Percentiles rank a stretch among this genome's conserved stretches.
Conservation (phyloP, 176 grass and related monocot genomes). For the Hordeum marinum region DNA sequence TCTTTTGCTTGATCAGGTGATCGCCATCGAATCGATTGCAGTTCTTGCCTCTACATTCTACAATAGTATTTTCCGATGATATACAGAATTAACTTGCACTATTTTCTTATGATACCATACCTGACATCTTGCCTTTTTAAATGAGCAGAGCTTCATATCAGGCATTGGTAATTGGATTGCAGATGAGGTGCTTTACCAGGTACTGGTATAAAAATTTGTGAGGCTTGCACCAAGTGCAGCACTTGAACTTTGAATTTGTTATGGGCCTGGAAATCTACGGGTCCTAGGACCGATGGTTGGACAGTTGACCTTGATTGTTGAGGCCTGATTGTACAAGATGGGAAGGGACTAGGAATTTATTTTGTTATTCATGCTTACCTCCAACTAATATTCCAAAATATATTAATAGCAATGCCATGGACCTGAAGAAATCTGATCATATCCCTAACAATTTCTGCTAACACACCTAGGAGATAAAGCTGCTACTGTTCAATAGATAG, state of each 20-base stretch:
- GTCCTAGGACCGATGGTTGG: neutral
- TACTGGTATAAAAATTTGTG: slow-evolving; percentile 1
- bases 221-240: neutral
- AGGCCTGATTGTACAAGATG: neutral
- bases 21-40: neutral
- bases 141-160: slow-evolving; percentile 75
- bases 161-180: slow-evolving; percentile 95
- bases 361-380: neutral
- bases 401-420: neutral
- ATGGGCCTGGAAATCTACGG: neutral
- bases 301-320: neutral
- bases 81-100: neutral
- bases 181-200: slow-evolving; percentile 98
- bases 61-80: neutral
- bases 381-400: neutral
- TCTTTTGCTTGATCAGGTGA: slow-evolving; percentile 91
- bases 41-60: neutral
- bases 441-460: neutral
- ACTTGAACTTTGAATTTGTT: slow-evolving; percentile 6
- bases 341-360: neutral
- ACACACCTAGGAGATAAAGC: neutral
- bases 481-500: neutral
- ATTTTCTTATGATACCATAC: neutral
- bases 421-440: neutral
- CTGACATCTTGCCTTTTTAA: neutral